These are phyloP conservation scores for Plasmodium malariae DNA, from an alignment of 169 alveolate species.

Conservation along the genomic window DNA sequence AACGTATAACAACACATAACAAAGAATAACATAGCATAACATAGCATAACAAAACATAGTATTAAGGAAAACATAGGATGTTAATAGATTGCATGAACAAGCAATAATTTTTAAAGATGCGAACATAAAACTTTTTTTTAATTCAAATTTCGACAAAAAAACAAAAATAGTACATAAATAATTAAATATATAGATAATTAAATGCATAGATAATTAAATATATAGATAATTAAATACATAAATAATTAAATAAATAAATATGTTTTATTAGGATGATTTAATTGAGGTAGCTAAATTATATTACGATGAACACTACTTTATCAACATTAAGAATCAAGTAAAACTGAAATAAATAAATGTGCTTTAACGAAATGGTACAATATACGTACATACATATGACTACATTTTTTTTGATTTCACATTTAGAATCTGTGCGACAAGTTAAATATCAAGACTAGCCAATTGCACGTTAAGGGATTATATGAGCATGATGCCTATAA, in stretches of 20 bases:
- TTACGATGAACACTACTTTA: constrained; percentile 35
- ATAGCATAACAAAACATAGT: no score
- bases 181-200: no score
- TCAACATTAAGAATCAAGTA: constrained; percentile 56
- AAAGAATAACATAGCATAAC: no score
- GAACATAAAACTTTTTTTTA: not conserved
- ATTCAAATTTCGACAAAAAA: not conserved
- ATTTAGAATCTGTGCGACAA: constrained; percentile 34
- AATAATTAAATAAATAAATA: not conserved
- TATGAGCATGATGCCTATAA: constrained; percentile 18
- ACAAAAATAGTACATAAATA: not conserved
- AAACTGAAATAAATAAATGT: not conserved
- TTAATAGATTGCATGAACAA: constrained; percentile 10
- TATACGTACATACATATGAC: constrained; percentile 9
- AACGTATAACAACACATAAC: not conserved
- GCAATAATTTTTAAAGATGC: constrained; percentile 2
- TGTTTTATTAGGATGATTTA: constrained; percentile 17
- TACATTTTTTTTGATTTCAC: not conserved
- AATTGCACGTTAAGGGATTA: constrained; percentile 18
- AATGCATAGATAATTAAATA: no score
- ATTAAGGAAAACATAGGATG: no score
- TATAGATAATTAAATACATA: not conserved
- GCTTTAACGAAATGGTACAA: not conserved
- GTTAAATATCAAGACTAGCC: constrained; percentile 10
- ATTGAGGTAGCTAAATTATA: constrained; percentile 49